Evolutionary conservation across 805 yeast species (phyloP), one percentile per base, ranked within the genome.

Genomic region (Candida alai): DNA sequence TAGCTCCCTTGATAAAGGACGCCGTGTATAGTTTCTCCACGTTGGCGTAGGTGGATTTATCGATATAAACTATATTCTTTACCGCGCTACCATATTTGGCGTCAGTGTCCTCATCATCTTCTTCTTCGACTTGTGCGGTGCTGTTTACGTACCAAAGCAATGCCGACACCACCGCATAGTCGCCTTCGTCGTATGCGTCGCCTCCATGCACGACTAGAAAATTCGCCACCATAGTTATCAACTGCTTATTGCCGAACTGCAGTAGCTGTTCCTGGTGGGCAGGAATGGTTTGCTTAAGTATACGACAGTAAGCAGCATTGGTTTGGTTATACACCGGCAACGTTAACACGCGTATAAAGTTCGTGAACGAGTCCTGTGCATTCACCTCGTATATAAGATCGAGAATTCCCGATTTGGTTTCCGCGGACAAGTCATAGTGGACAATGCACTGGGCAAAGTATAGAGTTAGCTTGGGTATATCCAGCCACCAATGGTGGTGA

Each of bases 101-200:
- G 18, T 51, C 51, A 6, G 43, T 48, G 13, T 44, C 45, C 22
- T 51, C 58, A 16, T 47, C 54, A 19, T 49, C 47, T 16, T 51
- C 40, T 45, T 9, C 42, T 29, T 23, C 22, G 3, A 23, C 47
- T 18, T 43, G 44, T 27, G 48, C 50, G 30, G 44, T 51, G 8
- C 25, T 10, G 4, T 19, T 13, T 15, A 20, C 12, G 14, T 35
- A 22, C 6, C 46, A 38, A 15, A 58, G 44, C 11, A 58, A 43
- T 4, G 45, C 32, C 1, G 44, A 51, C 10, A 58, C 32, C 5
- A 44, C 25, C 10, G 28, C 10, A 30, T 42, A 56, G 36, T 56
- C 62, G 4, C 37, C 35, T 3, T 34, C 13, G 6, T 23, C 26
- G 29, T 47, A 52, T 7, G 37, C 34, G 3, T 19, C n/a, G 14